Conservation (phyloP, 768 basidiomycete genomes). For the Hirschioporus abietinus region DNA sequence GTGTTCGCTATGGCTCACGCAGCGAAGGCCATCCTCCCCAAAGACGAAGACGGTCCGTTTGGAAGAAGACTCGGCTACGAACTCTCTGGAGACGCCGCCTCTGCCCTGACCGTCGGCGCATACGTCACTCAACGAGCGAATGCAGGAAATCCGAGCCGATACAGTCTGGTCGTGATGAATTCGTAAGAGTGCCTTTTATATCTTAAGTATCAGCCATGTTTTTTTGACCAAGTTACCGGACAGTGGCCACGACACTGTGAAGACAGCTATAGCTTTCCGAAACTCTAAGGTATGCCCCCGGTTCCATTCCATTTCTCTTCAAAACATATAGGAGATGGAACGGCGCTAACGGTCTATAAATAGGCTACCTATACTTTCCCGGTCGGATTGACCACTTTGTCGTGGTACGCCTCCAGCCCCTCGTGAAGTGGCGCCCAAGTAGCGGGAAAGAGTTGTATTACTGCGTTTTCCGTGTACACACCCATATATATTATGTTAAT, state of each 20-base stretch:
- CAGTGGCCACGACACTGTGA: constrained; percentile 40
- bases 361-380: constrained; percentile 73
- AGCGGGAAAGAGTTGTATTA: background rate
- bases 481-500: too few relatives aligned
- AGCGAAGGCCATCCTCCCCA: constrained; percentile 67
- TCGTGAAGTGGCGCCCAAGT: background rate
- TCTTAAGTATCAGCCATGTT: background rate
- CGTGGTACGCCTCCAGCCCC: constrained; percentile 36
- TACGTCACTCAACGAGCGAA: constrained; percentile 54
- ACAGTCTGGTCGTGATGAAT: constrained; percentile 72
- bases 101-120: constrained; percentile 58
- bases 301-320: constrained; percentile 1
- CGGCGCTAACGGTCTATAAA: background rate
- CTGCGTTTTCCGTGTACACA: background rate
- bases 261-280: constrained; percentile 57
- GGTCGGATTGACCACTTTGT: constrained; percentile 59
- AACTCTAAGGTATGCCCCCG: constrained; percentile 42
- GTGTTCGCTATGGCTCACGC: constrained; percentile 73
- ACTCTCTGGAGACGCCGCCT: constrained; percentile 49
- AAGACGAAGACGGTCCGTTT: constrained; percentile 61
- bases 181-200: constrained; percentile 28
- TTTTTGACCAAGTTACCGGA: constrained; percentile 37
- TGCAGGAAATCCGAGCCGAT: constrained; percentile 53
- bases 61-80: constrained; percentile 62
- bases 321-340: background rate